phyloP scores from a whole-genome alignment of 2,329 filamentous ascomycete species.

The Pezicula rhizophila region DNA sequence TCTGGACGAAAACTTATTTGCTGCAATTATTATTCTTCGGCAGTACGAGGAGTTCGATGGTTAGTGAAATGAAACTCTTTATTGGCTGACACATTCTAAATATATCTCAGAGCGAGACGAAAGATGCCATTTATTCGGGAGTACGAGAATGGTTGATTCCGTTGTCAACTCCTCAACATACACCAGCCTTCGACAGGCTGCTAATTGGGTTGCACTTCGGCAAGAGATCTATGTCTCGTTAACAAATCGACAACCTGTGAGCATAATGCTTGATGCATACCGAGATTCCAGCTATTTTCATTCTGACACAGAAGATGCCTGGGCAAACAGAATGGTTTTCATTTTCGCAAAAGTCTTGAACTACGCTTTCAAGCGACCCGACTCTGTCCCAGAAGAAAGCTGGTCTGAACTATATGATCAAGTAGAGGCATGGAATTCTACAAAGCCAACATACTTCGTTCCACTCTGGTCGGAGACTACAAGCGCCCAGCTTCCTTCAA shows the following conservation, averaged over 20 bases:
- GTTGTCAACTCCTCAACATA: slow-evolving; percentile 19
- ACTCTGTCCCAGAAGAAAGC: not conserved
- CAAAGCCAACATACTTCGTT: not conserved
- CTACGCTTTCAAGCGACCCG: not conserved
- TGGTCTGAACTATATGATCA: not conserved
- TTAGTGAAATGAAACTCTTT: slow-evolving; percentile 3
- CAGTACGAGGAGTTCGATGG: slow-evolving; percentile 36
- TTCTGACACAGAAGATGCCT: not conserved
- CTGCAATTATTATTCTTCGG: slow-evolving; percentile 32
- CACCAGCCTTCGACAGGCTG: slow-evolving; percentile 38
- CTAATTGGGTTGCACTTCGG: slow-evolving; percentile 34
- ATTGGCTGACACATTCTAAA: not conserved
- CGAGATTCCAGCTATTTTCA: not conserved
- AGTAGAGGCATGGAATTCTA: not conserved
- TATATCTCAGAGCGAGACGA: not conserved
- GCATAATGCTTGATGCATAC: not conserved
- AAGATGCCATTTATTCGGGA: not conserved
- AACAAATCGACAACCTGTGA: slow-evolving; percentile 1
- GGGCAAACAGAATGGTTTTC: slow-evolving; percentile 1
- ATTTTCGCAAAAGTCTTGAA: not conserved
- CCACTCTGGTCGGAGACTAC: not conserved
- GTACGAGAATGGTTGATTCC: slow-evolving; percentile 24
- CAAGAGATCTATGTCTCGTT: slow-evolving; percentile 6
- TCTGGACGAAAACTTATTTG: slow-evolving; percentile 32
- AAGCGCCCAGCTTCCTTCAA: not conserved